These are phyloP conservation scores for Arctostaphylos glauca DNA, from an alignment of 148 eudicot genomes.

Conservation along the genomic window DNA sequence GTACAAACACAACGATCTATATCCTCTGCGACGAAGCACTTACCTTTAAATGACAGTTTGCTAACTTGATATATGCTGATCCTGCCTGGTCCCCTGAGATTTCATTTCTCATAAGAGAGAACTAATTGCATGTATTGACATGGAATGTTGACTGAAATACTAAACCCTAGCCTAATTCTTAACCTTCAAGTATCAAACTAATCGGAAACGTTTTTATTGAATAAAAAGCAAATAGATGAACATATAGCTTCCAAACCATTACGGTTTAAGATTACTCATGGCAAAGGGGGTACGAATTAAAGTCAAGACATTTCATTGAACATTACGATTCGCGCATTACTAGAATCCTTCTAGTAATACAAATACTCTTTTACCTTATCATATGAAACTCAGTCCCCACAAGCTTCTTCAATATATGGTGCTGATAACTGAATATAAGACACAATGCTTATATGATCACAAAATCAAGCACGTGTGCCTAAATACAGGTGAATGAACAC, in stretches of 20 bases:
- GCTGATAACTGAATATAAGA: not conserved
- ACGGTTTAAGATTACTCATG: not conserved
- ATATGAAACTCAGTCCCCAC: not conserved
- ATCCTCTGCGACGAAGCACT: not conserved
- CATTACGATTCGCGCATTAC: not conserved
- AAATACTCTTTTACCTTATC: not conserved
- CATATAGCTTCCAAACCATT: not conserved
- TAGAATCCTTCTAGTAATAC: not conserved
- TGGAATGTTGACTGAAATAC: not conserved
- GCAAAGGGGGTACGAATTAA: not conserved
- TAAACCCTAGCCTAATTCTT: not conserved
- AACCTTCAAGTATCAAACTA: not conserved
- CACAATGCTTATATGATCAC: not conserved
- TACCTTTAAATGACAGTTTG: conserved; percentile 46
- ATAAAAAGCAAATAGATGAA: not conserved
- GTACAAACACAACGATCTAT: not conserved
- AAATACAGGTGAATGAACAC: not conserved
- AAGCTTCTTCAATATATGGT: not conserved
- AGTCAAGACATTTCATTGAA: not conserved
- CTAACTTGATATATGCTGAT: conserved; percentile 35
- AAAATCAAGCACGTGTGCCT: not conserved
- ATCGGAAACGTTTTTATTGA: not conserved
- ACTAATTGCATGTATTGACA: not conserved
- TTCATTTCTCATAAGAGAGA: not conserved
- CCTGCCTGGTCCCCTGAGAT: conserved; percentile 53